Conservation (phyloP, 495 filamentous ascomycete genomes). For the Aspergillus hancockii region DNA sequence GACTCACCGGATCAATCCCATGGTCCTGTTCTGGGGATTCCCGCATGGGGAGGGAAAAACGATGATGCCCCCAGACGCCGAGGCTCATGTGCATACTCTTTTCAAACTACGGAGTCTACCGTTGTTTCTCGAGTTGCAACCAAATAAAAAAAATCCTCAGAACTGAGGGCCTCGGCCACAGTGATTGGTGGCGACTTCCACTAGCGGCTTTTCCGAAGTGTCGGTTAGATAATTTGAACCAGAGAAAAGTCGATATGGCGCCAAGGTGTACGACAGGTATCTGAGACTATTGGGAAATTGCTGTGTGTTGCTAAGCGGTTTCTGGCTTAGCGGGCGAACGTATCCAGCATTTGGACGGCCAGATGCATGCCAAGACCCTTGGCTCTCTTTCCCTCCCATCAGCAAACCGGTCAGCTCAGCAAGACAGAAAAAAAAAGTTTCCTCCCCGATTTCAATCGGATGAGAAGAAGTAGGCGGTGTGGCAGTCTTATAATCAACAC, state of each 20-base stretch:
- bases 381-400: neutral
- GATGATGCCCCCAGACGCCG: neutral
- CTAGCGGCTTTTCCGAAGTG: neutral
- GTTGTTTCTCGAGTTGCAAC: neutral
- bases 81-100: slow-evolving; percentile 1
- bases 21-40: slow-evolving; percentile 8
- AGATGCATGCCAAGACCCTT: neutral
- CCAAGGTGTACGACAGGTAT: neutral
- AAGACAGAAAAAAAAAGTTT: neutral
- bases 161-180: neutral
- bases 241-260: too few relatives aligned
- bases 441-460: neutral
- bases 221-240: neutral
- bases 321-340: neutral
- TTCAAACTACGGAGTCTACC: neutral
- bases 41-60: neutral
- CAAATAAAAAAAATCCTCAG: neutral
- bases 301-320: neutral
- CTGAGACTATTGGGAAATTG: neutral
- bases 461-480: too few relatives aligned
- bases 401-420: neutral
- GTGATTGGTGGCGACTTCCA: neutral
- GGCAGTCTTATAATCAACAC: too few relatives aligned
- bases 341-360: neutral
- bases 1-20: slow-evolving; percentile 7